Percentiles rank a stretch among this genome's conserved stretches.
phyloP scores from a whole-genome alignment of 2,329 filamentous ascomycete species.

The Lojkania enalia region DNA sequence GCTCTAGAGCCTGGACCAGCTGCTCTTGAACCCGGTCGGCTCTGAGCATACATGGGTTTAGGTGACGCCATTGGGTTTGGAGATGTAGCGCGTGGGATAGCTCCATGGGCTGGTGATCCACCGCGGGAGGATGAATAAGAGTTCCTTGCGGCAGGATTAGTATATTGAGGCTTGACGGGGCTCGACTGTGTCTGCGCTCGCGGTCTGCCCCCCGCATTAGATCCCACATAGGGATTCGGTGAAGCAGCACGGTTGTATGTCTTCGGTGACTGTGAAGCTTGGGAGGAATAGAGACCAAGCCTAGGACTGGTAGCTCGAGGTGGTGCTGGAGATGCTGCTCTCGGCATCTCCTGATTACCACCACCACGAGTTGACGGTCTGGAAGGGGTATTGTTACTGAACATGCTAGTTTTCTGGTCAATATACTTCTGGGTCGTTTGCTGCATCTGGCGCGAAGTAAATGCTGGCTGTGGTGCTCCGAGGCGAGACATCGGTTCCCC shows the following conservation, averaged over 20 bases:
- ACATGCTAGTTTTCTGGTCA: constrained; percentile 80
- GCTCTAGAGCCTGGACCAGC: constrained; percentile 44
- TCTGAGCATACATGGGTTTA: constrained; percentile 41
- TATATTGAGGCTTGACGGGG: constrained; percentile 46
- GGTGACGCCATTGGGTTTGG: constrained; percentile 51
- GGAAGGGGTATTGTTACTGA: constrained; percentile 55
- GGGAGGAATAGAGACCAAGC: constrained; percentile 53
- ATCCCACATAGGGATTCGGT: constrained; percentile 64
- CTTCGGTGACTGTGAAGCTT: constrained; percentile 6
- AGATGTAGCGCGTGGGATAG: constrained; percentile 47
- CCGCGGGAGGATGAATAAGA: constrained; percentile 45
- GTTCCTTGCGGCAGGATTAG: constrained; percentile 34
- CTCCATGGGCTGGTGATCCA: constrained; percentile 43
- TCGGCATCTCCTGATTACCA: constrained; percentile 47
- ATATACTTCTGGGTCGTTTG: constrained; percentile 89
- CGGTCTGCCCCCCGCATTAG: constrained; percentile 33
- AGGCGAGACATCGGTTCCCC: constrained; percentile 74
- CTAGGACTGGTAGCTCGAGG: constrained; percentile 61
- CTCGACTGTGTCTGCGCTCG: constrained; percentile 47
- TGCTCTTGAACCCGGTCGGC: constrained; percentile 36
- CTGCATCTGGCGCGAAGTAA: constrained; percentile 94
- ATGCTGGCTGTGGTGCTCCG: constrained; percentile 86
- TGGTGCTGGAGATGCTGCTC: constrained; percentile 68
- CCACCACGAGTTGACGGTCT: constrained; percentile 62
- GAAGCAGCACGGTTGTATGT: constrained; percentile 44